Evolutionary conservation across 2,329 filamentous ascomycete genomes (phyloP).

Genomic region (Diaporthe batatas): DNA sequence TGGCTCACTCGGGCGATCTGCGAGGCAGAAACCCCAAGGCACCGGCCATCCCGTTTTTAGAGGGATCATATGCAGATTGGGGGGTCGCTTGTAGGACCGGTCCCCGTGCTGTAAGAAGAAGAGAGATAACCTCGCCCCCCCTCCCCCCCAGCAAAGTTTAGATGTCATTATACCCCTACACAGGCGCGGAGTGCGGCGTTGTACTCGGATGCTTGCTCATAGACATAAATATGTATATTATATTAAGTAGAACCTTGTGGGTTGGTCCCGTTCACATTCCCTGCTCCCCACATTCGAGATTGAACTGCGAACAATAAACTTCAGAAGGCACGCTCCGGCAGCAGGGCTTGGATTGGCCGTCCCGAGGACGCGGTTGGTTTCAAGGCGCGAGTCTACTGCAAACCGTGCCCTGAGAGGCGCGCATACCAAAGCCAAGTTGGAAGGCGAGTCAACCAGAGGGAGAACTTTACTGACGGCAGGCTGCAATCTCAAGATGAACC

Average conservation of each 20-base stretch:
- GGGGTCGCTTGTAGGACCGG: not conserved
- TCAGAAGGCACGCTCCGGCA: not conserved
- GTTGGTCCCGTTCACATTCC: not conserved
- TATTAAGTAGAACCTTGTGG: not conserved
- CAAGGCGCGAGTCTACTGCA: not conserved
- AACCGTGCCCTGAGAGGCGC: not conserved
- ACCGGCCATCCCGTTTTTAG: not conserved
- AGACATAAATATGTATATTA: slow-evolving; percentile 5
- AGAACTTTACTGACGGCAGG: slow-evolving; percentile 19
- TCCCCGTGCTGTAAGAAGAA: slow-evolving; percentile 12
- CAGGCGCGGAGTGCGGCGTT: slow-evolving; percentile 32
- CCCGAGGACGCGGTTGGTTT: slow-evolving; percentile 20
- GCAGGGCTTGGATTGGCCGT: slow-evolving; percentile 7
- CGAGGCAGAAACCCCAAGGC: not conserved
- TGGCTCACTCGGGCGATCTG: not conserved
- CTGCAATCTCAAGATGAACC: slow-evolving; percentile 3
- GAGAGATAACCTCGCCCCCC: not conserved
- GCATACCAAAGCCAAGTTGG: not conserved
- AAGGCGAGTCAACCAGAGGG: slow-evolving; percentile 12
- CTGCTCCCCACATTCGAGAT: not conserved
- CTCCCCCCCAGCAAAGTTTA: not conserved
- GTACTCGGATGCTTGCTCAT: not conserved
- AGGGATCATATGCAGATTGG: not conserved
- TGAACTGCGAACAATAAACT: not conserved
- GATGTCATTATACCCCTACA: slow-evolving; percentile 23